Evolutionary conservation across 139 green algal species (phyloP).

Genomic region (Closterium sp.): DNA sequence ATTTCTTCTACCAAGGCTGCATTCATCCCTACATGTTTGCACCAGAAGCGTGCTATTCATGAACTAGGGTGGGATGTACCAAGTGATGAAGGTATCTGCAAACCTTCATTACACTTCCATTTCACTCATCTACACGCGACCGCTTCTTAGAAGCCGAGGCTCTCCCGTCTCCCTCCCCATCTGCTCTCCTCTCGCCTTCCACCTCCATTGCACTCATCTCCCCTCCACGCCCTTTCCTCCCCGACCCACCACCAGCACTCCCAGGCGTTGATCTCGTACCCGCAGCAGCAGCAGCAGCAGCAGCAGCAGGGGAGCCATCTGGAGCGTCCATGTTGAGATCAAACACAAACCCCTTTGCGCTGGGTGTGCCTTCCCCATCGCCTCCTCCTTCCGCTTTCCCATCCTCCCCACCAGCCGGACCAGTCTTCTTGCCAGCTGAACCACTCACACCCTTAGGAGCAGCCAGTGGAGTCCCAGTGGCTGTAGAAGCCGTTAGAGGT

Average conservation of each 20-base stretch:
- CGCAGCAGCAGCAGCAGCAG: background rate
- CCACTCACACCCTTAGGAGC: background rate
- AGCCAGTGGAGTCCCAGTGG: background rate
- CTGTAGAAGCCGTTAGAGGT: background rate
- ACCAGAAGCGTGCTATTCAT: too few species aligned
- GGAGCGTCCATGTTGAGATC: background rate
- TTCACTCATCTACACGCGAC: background rate
- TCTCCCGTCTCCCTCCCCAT: background rate
- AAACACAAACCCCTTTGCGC: background rate
- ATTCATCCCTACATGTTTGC: too few species aligned
- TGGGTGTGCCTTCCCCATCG: background rate
- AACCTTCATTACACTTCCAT: background rate
- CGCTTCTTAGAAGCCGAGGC: background rate
- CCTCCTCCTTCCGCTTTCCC: background rate
- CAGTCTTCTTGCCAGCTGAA: background rate
- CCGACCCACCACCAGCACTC: background rate
- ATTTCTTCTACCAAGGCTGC: too few species aligned
- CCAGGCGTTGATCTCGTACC: background rate
- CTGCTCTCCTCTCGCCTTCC: background rate
- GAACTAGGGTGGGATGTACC: too few species aligned
- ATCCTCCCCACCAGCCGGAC: background rate
- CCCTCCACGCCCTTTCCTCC: background rate
- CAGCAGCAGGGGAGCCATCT: background rate
- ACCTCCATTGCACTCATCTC: background rate
- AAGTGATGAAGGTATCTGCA: background rate